A percentile compares a stretch with the other conserved stretches of the same genome.
Conservation (phyloP, 352 stramenopile genomes). For the Phytophthora tubulina region DNA sequence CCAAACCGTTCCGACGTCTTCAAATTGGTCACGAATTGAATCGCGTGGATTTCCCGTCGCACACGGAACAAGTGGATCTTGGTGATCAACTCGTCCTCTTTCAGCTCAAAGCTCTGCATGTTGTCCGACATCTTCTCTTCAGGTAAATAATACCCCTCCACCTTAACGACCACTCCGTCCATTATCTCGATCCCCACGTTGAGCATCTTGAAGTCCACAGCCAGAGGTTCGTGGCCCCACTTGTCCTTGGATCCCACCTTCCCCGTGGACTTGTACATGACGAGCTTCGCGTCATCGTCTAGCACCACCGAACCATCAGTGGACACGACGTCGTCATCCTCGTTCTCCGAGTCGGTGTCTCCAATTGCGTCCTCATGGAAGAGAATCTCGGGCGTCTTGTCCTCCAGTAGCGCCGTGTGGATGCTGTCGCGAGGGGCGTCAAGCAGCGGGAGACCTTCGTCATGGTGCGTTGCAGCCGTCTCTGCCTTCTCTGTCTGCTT, state of each 20-base stretch:
- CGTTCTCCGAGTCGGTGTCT: conserved; percentile 38
- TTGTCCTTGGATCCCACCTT: conserved; percentile 32
- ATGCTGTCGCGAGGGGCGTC: conserved; percentile 26
- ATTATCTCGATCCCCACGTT: conserved; percentile 26
- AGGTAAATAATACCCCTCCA: conserved; percentile 30
- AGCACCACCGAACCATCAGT: conserved; percentile 30
- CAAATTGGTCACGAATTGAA: conserved; percentile 41
- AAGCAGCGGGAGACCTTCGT: conserved; percentile 32
- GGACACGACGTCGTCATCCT: conserved; percentile 37
- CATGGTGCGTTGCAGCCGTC: background rate
- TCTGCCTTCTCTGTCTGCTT: background rate
- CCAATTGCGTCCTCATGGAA: conserved; percentile 46
- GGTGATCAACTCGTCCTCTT: conserved; percentile 28
- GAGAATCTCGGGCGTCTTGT: conserved; percentile 44
- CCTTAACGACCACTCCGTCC: conserved; percentile 26
- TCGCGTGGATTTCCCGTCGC: conserved; percentile 40
- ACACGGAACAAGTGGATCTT: conserved; percentile 42
- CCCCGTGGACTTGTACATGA: conserved; percentile 33
- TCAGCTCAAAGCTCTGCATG: conserved; percentile 20
- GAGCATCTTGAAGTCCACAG: conserved; percentile 24
- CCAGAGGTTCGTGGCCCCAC: conserved; percentile 32
- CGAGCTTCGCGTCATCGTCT: conserved; percentile 28
- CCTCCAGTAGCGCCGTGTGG: conserved; percentile 37
- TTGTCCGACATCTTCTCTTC: background rate
- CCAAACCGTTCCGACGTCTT: conserved; percentile 38